Percentiles rank a stretch among this genome's conserved stretches.
These are phyloP conservation scores for Neurospora intermedia DNA, from an alignment of 495 filamentous ascomycete genomes.

Conservation along the genomic window DNA sequence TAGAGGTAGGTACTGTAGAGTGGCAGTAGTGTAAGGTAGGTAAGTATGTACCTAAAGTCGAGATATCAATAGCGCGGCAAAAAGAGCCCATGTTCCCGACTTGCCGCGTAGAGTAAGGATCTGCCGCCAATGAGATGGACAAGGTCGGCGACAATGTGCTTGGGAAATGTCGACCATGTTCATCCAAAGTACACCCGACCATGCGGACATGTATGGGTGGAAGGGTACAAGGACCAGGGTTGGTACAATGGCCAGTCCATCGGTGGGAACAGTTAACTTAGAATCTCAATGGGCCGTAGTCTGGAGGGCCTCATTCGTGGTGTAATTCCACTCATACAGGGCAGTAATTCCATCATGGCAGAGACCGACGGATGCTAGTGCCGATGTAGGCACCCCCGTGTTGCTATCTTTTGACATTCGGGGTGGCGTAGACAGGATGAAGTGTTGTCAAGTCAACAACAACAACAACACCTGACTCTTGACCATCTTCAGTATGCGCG, in stretches of 20 bases:
- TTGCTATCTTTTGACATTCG: neutral
- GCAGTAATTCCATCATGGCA: neutral
- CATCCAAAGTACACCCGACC: neutral
- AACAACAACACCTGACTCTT: neutral
- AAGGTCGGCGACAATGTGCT: neutral
- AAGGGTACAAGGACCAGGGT: neutral
- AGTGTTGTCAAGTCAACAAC: neutral
- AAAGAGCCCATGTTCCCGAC: slow-evolving; percentile 5
- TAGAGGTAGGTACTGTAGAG: neutral
- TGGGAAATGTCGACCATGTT: slow-evolving; percentile 2
- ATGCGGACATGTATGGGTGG: slow-evolving; percentile 1
- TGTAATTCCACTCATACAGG: neutral
- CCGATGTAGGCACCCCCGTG: neutral
- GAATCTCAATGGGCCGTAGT: neutral
- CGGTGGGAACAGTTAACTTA: neutral
- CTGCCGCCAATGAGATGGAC: neutral
- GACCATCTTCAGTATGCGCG: neutral
- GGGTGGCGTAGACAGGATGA: neutral
- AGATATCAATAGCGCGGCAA: slow-evolving; percentile 12
- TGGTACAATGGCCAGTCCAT: neutral
- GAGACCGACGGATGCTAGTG: neutral
- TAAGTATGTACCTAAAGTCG: neutral
- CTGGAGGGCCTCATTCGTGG: neutral
- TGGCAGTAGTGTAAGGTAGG: neutral
- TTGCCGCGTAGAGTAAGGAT: neutral